Base-by-base conservation (phyloP, 1,284 basidiomycete genomes). In the Hypsizygus ulmarius region DNA sequence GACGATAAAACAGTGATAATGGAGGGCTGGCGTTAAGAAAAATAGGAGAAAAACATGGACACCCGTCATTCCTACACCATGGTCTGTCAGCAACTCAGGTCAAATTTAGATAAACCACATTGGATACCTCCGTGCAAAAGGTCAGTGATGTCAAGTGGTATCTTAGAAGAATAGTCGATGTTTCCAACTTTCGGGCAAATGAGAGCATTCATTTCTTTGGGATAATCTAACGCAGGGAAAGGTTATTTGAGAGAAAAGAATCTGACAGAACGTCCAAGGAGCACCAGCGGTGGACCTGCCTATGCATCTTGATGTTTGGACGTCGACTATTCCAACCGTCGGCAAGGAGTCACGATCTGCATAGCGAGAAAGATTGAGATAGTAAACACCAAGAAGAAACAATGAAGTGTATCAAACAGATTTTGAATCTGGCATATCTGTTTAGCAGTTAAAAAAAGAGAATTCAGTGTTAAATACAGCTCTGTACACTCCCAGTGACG, bases 281-380 rank as follows among this genome's bases (percentile, higher is more conserved):
- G 56, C 47, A 62, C 62, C 59, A 62, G 61, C 51, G 54, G 59
- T 63, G 56, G 56, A 72, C 67, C 69, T 68, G 70, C 70, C 68
- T 69, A 59, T 67, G 59, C 53, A 53, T 55, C 50, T 55, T 52
- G 56, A 52, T 51, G 49, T 47, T 53, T 52, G 45, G 51, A 53
- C 57, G 21, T 25, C 21, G 21, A 25, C 21, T 53, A 45, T 52
- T 49, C 51, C 54, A 51, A 39, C 54, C 44, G 49, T 48, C 15
- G 8, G 29, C 47, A 55, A 59, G 50, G 54, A 53, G 50, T 58
- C 45, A 59, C 55, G 52, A 69, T 66, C 68, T 69, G 69, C 58
- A 64, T 58, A 59, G 58, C 60, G 64, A 56, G 62, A 52, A 56
- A 51, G 50, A 57, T 65, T 64, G 61, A 66, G 61, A 67, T 60